phyloP scores from a whole-genome alignment of 768 basidiomycete genomes.

The Pleurotus ostreatus region DNA sequence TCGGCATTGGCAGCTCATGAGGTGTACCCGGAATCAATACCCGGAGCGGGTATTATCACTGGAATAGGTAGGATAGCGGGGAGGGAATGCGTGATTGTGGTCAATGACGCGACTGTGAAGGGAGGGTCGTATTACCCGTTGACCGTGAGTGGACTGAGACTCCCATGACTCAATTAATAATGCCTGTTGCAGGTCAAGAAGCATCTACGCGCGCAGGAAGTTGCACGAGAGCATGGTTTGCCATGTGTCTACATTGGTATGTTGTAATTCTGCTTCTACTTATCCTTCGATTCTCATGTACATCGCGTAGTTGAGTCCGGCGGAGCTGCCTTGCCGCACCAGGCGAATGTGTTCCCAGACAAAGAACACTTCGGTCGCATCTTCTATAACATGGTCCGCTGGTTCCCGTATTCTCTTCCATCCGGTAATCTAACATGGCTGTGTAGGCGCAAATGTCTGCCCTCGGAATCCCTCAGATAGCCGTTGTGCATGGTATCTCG shows the following conservation, averaged over 20 bases:
- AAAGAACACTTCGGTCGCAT: constrained; percentile 94
- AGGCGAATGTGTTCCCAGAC: constrained; percentile 91
- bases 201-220: constrained; percentile 90
- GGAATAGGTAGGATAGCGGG: constrained; percentile 79
- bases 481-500: constrained; percentile 90
- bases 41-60: constrained; percentile 88
- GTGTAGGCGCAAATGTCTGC: constrained; percentile 88
- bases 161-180: not conserved
- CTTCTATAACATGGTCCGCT: constrained; percentile 91
- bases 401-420: not conserved
- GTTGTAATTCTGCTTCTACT: constrained; percentile 18
- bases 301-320: constrained; percentile 77
- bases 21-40: constrained; percentile 77
- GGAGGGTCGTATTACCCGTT: constrained; percentile 91
- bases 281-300: not conserved
- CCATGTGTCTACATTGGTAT: constrained; percentile 91
- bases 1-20: constrained; percentile 84
- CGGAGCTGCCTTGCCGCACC: constrained; percentile 88
- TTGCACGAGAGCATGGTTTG: constrained; percentile 85
- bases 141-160: constrained; percentile 42
- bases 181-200: constrained; percentile 71
- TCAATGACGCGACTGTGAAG: constrained; percentile 94
- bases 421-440: too few relatives aligned
- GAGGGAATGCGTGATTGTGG: constrained; percentile 81
- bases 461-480: constrained; percentile 85